Conservation (phyloP, 2,329 filamentous ascomycete species). For the Aspergillus versicolor region DNA sequence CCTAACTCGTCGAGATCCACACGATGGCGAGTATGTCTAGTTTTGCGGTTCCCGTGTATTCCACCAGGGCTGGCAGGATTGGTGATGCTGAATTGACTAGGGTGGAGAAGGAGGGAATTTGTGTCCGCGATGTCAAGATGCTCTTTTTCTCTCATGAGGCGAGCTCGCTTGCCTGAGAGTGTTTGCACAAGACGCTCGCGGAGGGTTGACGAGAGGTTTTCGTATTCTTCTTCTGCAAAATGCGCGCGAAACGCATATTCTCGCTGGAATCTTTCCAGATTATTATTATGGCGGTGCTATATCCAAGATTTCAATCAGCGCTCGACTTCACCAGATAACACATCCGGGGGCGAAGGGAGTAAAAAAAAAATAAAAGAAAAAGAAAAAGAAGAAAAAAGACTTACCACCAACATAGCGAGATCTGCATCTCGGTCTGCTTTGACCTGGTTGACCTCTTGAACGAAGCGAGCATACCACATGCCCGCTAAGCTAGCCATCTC, state of each 20-base stretch:
- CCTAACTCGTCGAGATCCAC: conserved; percentile 53
- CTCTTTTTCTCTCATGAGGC: conserved; percentile 64
- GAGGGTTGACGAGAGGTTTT: conserved; percentile 57
- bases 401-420: conserved; percentile 76
- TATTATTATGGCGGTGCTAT: conserved; percentile 59
- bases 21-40: conserved; percentile 60
- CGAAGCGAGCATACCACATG: conserved; percentile 79
- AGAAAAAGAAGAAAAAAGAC: conserved; percentile 26
- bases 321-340: background rate
- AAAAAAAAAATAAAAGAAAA: background rate
- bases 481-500: conserved; percentile 67
- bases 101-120: conserved; percentile 64
- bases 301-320: background rate
- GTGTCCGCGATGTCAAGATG: conserved; percentile 66
- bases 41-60: conserved; percentile 61
- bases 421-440: conserved; percentile 85
- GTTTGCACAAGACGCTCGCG: conserved; percentile 61
- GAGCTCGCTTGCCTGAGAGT: conserved; percentile 57
- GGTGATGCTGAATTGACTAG: conserved; percentile 65
- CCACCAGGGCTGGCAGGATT: conserved; percentile 64
- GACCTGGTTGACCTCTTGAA: conserved; percentile 81
- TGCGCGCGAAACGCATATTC: conserved; percentile 60
- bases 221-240: conserved; percentile 63
- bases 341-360: background rate
- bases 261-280: conserved; percentile 55